These are phyloP conservation scores for Pseudovirgaria hyperparasitica DNA, from an alignment of 2,329 filamentous ascomycete genomes.

Conservation along the genomic window DNA sequence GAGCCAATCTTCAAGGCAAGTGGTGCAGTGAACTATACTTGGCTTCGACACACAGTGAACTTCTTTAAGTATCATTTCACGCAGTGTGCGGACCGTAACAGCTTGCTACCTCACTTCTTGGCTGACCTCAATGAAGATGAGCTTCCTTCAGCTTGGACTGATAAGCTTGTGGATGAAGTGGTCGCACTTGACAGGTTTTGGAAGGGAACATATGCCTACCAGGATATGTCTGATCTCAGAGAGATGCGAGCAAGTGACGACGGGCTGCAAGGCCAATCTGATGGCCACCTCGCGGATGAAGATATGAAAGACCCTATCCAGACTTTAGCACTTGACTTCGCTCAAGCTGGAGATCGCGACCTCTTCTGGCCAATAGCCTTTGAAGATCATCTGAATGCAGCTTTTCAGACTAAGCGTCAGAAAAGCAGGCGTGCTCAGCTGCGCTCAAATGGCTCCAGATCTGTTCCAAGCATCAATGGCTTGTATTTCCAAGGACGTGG, in stretches of 20 bases:
- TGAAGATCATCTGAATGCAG: constrained; percentile 26
- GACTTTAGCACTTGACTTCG: constrained; percentile 21
- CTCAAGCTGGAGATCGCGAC: constrained; percentile 8
- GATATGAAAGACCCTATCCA: constrained; percentile 9
- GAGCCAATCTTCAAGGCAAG: constrained; percentile 28
- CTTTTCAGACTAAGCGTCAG: constrained; percentile 8
- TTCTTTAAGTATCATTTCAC: constrained; percentile 42
- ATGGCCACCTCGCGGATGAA: constrained; percentile 16
- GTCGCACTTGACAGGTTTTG: constrained; percentile 30
- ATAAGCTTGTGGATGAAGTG: constrained; percentile 20
- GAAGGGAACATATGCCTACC: constrained; percentile 35
- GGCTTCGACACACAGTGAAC: constrained; percentile 35
- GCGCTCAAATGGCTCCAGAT: no score
- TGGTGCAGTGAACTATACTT: constrained; percentile 32
- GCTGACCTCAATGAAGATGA: constrained; percentile 21
- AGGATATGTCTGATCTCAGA: constrained; percentile 16
- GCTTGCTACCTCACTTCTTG: constrained; percentile 25
- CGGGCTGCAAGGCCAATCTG: constrained; percentile 2
- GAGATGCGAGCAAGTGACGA: constrained; percentile 4
- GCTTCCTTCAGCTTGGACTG: constrained; percentile 30
- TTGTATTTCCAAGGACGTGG: constrained; percentile 28
- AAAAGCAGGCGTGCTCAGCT: constrained; percentile 12
- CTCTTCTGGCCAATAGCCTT: constrained; percentile 26
- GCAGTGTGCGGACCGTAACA: constrained; percentile 19
- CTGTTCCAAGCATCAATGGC: no score